Conservation (phyloP, 768 basidiomycete genomes). For the Favolaschia claudopus region DNA sequence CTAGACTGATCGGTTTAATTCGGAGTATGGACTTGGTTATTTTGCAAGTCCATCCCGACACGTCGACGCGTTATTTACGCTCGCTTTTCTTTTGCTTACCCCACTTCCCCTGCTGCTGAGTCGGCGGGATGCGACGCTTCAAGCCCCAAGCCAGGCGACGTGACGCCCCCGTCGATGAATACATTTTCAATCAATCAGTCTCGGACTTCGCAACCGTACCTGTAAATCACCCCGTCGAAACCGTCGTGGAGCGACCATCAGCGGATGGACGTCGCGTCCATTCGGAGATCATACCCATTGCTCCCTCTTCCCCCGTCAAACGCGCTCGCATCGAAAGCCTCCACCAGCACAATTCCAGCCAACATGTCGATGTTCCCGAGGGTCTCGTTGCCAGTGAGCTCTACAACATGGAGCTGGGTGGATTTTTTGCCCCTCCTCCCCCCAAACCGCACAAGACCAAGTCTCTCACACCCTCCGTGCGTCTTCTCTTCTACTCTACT, state of each 20-base stretch:
- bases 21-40: no score
- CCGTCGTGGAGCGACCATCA: neutral
- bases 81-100: no score
- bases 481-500: neutral
- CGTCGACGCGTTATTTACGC: no score
- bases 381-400: no score
- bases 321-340: neutral
- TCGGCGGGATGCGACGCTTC: no score
- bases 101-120: no score
- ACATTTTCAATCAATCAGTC: no score
- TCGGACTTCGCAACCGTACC: no score
- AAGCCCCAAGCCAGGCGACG: no score
- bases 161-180: no score
- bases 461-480: neutral
- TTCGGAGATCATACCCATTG: neutral
- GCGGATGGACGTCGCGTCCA: neutral
- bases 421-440: neutral
- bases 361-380: neutral
- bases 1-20: no score
- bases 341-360: neutral
- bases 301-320: slow-evolving; percentile 7
- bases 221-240: neutral
- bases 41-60: no score
- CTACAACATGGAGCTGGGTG: neutral
- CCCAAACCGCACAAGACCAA: neutral